A percentile compares a stretch with the other conserved stretches of the same genome.
phyloP scores from a whole-genome alignment of 2,329 filamentous ascomycete genomes.

The Aspergillus puulaauensis region DNA sequence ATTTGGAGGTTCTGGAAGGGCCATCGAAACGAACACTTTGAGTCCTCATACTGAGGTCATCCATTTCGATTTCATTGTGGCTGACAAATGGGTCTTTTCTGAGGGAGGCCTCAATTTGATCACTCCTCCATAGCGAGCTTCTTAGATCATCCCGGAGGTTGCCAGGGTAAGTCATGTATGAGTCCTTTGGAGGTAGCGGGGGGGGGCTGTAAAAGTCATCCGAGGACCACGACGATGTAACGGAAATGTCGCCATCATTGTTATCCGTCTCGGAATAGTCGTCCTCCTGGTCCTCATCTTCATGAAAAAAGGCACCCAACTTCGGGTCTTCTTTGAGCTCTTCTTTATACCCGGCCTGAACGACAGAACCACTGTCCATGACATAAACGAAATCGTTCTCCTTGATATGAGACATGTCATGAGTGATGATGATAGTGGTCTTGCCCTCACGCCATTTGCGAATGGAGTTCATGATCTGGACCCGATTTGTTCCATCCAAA shows the following conservation, averaged over 20 bases:
- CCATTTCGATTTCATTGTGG: not conserved
- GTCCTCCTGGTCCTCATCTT: not conserved
- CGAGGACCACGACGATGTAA: not conserved
- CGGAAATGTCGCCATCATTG: not conserved
- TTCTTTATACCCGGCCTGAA: conserved; percentile 66
- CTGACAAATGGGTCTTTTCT: not conserved
- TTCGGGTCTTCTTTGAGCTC: conserved; percentile 45
- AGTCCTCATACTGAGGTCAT: not conserved
- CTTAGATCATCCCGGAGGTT: not conserved
- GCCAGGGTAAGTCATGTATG: not conserved
- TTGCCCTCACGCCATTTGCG: conserved; percentile 74
- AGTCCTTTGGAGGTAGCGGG: not conserved
- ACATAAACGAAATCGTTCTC: conserved; percentile 76
- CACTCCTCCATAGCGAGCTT: not conserved
- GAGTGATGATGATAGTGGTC: conserved; percentile 91
- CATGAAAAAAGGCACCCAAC: conserved; percentile 17
- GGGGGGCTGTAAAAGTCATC: not conserved
- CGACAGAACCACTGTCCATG: conserved; percentile 66
- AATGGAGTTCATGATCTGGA: conserved; percentile 70
- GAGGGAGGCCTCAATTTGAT: not conserved
- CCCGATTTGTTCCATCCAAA: conserved; percentile 70
- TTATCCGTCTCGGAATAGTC: not conserved
- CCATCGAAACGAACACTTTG: not conserved
- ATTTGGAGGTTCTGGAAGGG: not conserved
- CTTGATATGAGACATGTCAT: conserved; percentile 76